These are phyloP conservation scores for Coemansia aciculifera DNA, from an alignment of 192 early-diverging fungal species.

Conservation along the genomic window DNA sequence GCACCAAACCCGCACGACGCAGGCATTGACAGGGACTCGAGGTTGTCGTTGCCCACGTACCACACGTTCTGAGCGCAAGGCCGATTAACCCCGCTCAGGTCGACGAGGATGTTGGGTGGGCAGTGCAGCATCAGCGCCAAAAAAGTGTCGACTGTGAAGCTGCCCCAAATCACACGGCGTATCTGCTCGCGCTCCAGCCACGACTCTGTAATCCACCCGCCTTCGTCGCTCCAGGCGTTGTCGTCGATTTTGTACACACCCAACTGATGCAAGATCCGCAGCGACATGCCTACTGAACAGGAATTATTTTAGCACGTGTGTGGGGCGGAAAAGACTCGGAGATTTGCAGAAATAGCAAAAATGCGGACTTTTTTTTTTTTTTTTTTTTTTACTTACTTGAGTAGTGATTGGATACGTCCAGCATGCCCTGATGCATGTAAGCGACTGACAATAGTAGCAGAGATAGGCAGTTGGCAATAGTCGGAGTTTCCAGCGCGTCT, in stretches of 20 bases:
- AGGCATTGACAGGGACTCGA: conserved; percentile 25
- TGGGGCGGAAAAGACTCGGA: conserved; percentile 13
- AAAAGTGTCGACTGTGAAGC: conserved; percentile 47
- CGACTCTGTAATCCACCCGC: conserved; percentile 42
- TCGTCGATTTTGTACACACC: conserved; percentile 47
- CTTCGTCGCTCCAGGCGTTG: conserved; percentile 30
- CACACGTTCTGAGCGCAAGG: conserved; percentile 47
- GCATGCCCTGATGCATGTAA: conserved; percentile 41
- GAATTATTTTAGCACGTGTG: conserved; percentile 5
- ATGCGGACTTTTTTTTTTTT: not conserved
- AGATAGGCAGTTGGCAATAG: conserved; percentile 24
- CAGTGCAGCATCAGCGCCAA: conserved; percentile 46
- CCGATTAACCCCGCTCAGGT: conserved; percentile 51
- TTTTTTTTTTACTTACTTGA: conserved; percentile 33
- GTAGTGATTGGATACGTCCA: conserved; percentile 43
- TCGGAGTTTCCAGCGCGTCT: conserved; percentile 33
- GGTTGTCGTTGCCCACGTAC: conserved; percentile 48
- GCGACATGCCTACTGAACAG: conserved; percentile 32
- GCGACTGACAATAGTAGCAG: conserved; percentile 34
- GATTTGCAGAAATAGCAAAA: not conserved
- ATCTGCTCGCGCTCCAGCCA: conserved; percentile 55
- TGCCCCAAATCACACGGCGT: conserved; percentile 39
- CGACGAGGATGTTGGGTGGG: conserved; percentile 36
- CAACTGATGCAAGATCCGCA: conserved; percentile 43
- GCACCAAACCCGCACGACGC: not conserved